Conservation (phyloP, 345 rosid species). For the Populus nigra region DNA sequence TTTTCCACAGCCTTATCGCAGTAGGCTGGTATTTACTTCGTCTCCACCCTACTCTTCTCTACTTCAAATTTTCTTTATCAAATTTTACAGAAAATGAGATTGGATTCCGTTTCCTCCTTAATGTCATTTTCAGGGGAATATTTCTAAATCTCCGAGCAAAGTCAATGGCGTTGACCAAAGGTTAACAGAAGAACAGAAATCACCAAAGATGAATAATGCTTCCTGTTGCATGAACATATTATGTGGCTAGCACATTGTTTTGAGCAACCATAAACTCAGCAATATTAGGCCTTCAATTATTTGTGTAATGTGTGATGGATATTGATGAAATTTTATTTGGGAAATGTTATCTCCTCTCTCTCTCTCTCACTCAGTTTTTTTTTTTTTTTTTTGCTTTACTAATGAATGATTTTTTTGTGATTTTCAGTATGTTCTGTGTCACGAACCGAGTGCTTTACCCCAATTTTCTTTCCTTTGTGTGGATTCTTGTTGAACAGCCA, state of each 20-base stretch:
- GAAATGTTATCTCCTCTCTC: neutral
- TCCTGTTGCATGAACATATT: neutral
- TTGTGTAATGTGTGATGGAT: neutral
- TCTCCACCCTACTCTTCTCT: neutral
- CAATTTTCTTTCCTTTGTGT: too few species aligned
- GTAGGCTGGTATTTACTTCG: constrained; percentile 56
- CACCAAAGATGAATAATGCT: neutral
- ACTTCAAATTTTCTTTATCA: neutral
- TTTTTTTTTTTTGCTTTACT: neutral
- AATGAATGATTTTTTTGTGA: neutral
- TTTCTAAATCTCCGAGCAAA: constrained; percentile 73
- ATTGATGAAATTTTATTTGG: neutral
- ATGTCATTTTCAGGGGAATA: constrained; percentile 68
- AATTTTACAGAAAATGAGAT: neutral
- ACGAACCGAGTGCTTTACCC: too few species aligned
- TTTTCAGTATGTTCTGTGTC: too few species aligned
- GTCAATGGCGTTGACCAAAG: constrained; percentile 56
- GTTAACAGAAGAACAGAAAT: constrained; percentile 20
- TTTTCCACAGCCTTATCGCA: constrained; percentile 66
- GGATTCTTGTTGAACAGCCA: too few species aligned
- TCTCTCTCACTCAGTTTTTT: neutral
- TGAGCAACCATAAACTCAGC: neutral
- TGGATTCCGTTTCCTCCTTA: neutral
- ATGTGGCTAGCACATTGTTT: neutral
- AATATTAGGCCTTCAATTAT: neutral